Evolutionary conservation across 2,329 filamentous ascomycete genomes (phyloP).

Genomic region (Fusarium sublunatum): DNA sequence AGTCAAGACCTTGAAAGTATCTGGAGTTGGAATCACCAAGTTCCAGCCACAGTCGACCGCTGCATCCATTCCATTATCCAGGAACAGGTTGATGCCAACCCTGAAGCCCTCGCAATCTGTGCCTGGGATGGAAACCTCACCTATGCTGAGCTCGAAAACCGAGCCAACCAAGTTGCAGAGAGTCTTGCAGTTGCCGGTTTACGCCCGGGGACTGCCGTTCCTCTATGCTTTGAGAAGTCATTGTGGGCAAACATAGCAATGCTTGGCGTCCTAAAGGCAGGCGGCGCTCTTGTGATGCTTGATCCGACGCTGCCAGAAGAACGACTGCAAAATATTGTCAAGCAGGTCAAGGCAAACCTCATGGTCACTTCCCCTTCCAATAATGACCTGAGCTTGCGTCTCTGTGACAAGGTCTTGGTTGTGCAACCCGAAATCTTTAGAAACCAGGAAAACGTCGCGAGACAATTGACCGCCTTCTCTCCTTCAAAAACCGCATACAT

Average conservation of each 20-base stretch:
- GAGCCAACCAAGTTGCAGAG: background rate
- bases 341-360: background rate
- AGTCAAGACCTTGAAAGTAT: no score
- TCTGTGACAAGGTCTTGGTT: background rate
- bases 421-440: background rate
- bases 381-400: background rate
- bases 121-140: constrained; percentile 4
- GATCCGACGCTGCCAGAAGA: background rate
- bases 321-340: background rate
- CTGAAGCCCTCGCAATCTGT: background rate
- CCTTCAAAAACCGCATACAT: background rate
- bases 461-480: background rate
- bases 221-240: background rate
- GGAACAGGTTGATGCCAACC: background rate
- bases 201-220: background rate
- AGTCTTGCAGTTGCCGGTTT: background rate
- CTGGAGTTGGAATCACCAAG: background rate
- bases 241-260: background rate
- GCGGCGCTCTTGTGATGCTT: background rate
- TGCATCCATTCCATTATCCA: background rate
- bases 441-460: no score
- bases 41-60: background rate
- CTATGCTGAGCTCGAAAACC: background rate
- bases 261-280: background rate
- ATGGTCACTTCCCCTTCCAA: background rate